Base-by-base conservation (phyloP, 768 basidiomycete species). In the Tulasnella sp. region DNA sequence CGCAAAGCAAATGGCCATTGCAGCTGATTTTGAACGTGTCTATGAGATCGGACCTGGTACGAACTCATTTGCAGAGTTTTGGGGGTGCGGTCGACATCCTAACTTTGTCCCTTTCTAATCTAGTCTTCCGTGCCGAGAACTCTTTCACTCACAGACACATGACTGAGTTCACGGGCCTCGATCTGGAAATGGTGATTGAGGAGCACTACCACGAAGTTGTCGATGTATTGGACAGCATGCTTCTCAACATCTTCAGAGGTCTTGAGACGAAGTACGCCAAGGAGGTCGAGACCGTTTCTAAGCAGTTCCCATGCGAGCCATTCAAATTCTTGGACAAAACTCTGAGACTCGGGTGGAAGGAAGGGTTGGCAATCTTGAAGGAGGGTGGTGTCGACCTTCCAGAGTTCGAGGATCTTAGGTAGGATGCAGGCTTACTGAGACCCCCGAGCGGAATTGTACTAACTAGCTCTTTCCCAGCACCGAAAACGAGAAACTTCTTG, bases 1-100 rank as follows among this genome's bases (percentile, higher is more conserved):
- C 21, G 95, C 96, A 75, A 99, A 99, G 86, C 98, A 99, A 86
- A 99, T 99, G 98, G 94, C 94, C 80, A 99, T 99, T 83, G 96
- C 98, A 44, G 96, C 95, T 77, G 98, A 99, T 86, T 96, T 99
- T 84, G 98, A 99, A 85, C 91, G 96, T 42, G 98, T 99, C 10
- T 99, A 97, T 86, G 98, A 99, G 86, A 96, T 99, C 80, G 98
- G 92, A 0, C 87, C 87, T 62, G 86, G 85, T 86, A 34, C 75
- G 83, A 75, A 19, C 21, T 19, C 21, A 31, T 31, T 40, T 12
- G 2, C 48, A 38, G 24, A 7, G 21, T 4, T 56, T 34, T 74
- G n/a, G 16, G 21, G 12, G 10, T 18, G 24, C 3, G 5, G 21
- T 7, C 16, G 46, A 14, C 18, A 14, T 31, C 7, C 44, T 76